Evolutionary conservation across 331 rosid species (phyloP).

Genomic region (Acacia concinna): DNA sequence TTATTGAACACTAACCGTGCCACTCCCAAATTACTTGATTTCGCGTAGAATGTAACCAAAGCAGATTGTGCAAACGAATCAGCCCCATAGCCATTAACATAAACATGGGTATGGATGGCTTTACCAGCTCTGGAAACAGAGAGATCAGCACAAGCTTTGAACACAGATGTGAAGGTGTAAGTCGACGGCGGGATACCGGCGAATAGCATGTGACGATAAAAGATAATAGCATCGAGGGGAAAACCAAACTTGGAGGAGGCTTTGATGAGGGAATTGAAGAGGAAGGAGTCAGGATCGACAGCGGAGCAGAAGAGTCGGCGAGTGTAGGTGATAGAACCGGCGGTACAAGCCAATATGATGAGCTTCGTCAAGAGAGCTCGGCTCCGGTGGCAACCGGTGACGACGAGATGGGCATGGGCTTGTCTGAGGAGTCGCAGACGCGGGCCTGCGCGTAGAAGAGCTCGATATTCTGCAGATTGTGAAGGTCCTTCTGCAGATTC

Average conservation of each 20-base stretch:
- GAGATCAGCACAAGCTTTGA: slow-evolving; percentile 83
- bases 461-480: slow-evolving; percentile 57
- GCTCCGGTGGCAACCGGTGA: slow-evolving; percentile 64
- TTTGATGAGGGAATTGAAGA: slow-evolving; percentile 48
- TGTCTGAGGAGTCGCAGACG: slow-evolving; percentile 56
- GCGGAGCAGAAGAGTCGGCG: slow-evolving; percentile 29
- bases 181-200: slow-evolving; percentile 49
- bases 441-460: slow-evolving; percentile 71
- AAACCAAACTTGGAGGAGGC: slow-evolving; percentile 61
- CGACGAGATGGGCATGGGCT: slow-evolving; percentile 73
- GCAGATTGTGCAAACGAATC: slow-evolving; percentile 76
- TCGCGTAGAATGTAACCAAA: slow-evolving; percentile 51
- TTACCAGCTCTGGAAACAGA: slow-evolving; percentile 49
- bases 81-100: slow-evolving; percentile 55
- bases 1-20: slow-evolving; percentile 67
- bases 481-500: slow-evolving; percentile 23
- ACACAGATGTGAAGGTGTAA: slow-evolving; percentile 80
- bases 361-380: slow-evolving; percentile 80
- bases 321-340: slow-evolving; percentile 60
- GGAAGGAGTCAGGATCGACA: background rate
- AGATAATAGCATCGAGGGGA: slow-evolving; percentile 54
- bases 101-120: slow-evolving; percentile 57
- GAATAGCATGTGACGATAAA: slow-evolving; percentile 64
- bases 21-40: slow-evolving; percentile 46
- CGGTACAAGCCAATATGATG: slow-evolving; percentile 62